Evolutionary conservation across 352 stramenopile species (phyloP).

Genomic region (Phytophthora megakarya): DNA sequence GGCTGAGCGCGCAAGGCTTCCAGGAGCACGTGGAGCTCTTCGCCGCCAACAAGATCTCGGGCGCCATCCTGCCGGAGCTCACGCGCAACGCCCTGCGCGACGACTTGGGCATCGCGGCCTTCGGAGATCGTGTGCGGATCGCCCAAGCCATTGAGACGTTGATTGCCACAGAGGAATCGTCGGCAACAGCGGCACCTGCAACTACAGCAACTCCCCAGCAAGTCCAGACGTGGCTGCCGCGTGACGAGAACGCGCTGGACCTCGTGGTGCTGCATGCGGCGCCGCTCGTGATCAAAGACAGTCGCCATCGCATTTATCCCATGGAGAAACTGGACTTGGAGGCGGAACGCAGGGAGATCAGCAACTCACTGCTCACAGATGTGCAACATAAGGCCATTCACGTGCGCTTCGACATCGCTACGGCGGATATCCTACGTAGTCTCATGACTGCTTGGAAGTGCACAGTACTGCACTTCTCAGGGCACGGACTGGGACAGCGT

Average conservation of each 20-base stretch:
- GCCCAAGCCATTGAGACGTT: constrained; percentile 61
- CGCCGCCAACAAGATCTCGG: constrained; percentile 58
- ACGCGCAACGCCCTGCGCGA: constrained; percentile 67
- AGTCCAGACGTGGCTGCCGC: constrained; percentile 16
- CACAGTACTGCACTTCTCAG: constrained; percentile 81
- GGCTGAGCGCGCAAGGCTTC: constrained; percentile 39
- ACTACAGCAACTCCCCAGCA: constrained; percentile 16
- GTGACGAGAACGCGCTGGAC: constrained; percentile 62
- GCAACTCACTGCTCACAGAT: constrained; percentile 70
- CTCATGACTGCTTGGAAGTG: constrained; percentile 82
- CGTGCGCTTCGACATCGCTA: constrained; percentile 80
- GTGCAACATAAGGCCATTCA: constrained; percentile 78
- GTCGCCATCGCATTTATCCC: constrained; percentile 65
- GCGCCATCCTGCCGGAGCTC: constrained; percentile 64
- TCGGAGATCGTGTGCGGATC: constrained; percentile 66
- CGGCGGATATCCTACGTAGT: constrained; percentile 70
- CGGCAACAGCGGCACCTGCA: constrained; percentile 3
- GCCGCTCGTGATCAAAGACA: constrained; percentile 80
- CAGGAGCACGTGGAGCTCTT: constrained; percentile 48
- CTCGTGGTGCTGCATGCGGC: constrained; percentile 84
- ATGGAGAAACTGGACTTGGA: constrained; percentile 88
- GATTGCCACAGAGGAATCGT: constrained; percentile 12
- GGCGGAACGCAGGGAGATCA: constrained; percentile 71
- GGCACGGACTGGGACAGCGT: constrained; percentile 70
- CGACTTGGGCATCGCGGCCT: constrained; percentile 64